Conservation (phyloP, 495 filamentous ascomycete species). For the Penicillium roqueforti region DNA sequence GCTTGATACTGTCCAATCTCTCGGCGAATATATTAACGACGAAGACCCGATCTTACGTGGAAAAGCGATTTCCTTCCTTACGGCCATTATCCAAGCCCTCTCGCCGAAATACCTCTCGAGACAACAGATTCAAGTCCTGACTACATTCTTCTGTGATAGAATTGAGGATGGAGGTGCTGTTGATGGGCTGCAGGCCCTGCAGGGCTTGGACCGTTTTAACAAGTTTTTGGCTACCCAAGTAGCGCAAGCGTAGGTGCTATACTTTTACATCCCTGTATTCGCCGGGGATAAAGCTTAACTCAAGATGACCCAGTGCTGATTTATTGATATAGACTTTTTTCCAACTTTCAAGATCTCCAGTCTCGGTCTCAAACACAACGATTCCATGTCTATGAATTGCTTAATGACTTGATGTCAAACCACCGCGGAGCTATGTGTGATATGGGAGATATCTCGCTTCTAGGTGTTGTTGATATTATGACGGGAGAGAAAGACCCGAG, state of each 20-base stretch:
- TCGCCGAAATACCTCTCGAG: constrained; percentile 57
- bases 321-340: constrained; percentile 36
- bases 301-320: constrained; percentile 13
- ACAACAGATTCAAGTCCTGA: constrained; percentile 61
- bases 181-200: constrained; percentile 45
- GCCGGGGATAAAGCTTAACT: constrained; percentile 1
- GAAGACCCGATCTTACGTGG: constrained; percentile 60
- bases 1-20: constrained; percentile 61
- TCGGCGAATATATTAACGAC: constrained; percentile 68
- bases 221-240: constrained; percentile 45
- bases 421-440: constrained; percentile 56
- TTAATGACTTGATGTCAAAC: constrained; percentile 62
- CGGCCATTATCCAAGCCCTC: constrained; percentile 57
- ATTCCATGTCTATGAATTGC: constrained; percentile 59
- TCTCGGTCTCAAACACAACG: constrained; percentile 59
- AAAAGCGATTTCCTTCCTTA: constrained; percentile 65
- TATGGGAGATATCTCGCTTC: constrained; percentile 56
- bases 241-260: constrained; percentile 44
- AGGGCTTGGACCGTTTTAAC: constrained; percentile 46
- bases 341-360: constrained; percentile 55
- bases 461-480: constrained; percentile 63
- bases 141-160: constrained; percentile 57
- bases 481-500: constrained; percentile 74
- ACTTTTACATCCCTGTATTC: neutral
- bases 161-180: constrained; percentile 57